These are phyloP conservation scores for Neurospora sp. DNA, from an alignment of 2,329 filamentous ascomycete genomes.

Conservation along the genomic window DNA sequence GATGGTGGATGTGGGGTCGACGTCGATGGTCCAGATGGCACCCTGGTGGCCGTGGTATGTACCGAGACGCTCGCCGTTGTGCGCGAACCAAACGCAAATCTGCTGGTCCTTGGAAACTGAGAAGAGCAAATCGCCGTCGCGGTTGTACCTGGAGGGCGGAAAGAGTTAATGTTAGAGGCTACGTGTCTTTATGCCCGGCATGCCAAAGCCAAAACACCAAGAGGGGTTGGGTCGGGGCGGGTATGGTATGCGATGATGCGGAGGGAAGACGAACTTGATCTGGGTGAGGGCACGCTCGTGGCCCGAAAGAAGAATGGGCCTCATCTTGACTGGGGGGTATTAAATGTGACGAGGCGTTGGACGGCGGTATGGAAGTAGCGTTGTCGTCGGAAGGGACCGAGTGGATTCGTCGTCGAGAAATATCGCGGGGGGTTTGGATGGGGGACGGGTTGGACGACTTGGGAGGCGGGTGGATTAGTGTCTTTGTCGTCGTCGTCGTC, in stretches of 20 bases:
- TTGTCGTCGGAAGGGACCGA: neutral
- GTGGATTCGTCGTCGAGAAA: neutral
- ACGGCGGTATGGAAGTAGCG: neutral
- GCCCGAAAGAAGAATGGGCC: slow-evolving; percentile 89
- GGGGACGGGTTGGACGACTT: neutral
- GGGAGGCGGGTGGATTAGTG: neutral
- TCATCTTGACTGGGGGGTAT: slow-evolving; percentile 52
- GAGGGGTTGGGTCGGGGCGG: slow-evolving; percentile 5
- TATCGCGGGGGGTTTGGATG: neutral
- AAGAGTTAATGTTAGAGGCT: slow-evolving; percentile 1
- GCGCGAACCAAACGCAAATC: slow-evolving; percentile 92
- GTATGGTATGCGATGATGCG: slow-evolving; percentile 1
- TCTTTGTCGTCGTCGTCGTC: neutral
- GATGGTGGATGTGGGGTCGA: slow-evolving; percentile 83
- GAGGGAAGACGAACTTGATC: slow-evolving; percentile 55
- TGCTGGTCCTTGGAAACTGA: slow-evolving; percentile 93
- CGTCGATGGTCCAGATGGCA: slow-evolving; percentile 97
- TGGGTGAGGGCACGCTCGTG: slow-evolving; percentile 96
- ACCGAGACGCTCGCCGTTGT: slow-evolving; percentile 95
- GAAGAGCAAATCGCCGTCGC: slow-evolving; percentile 94
- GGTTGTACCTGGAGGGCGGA: slow-evolving; percentile 56
- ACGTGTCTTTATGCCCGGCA: neutral
- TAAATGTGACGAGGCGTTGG: slow-evolving; percentile 1
- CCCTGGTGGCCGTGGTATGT: slow-evolving; percentile 96
- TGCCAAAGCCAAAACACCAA: neutral